Evolutionary conservation across 805 yeast species (phyloP).

Genomic region (Starmera pachycereana): DNA sequence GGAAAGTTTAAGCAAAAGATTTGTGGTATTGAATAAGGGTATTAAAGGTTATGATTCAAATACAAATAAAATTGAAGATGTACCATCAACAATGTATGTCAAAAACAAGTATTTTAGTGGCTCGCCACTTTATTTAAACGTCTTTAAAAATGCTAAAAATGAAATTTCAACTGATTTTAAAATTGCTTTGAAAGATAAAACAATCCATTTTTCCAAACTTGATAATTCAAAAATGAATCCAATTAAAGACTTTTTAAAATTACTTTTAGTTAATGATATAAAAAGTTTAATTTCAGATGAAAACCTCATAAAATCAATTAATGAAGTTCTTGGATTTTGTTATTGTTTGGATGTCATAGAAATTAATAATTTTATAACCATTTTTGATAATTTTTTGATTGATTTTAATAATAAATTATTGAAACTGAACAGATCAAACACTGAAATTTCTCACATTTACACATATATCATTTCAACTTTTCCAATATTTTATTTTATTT

Average conservation of each 20-base stretch:
- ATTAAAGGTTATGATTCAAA: too few relatives aligned
- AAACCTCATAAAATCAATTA: conserved; percentile 4
- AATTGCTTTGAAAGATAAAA: conserved; percentile 4
- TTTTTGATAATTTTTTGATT: conserved; percentile 12
- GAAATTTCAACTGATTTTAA: conserved; percentile 5
- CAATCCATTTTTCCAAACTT: conserved; percentile 1
- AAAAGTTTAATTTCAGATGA: conserved; percentile 1
- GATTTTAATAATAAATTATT: too few relatives aligned
- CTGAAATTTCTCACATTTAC: too few relatives aligned
- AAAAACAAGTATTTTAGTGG: too few relatives aligned
- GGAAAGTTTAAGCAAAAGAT: conserved; percentile 15
- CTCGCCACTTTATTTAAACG: too few relatives aligned
- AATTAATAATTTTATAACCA: conserved; percentile 7
- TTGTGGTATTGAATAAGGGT: conserved; percentile 4
- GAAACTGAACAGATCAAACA: conserved; percentile 3
- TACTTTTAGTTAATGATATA: conserved; percentile 1
- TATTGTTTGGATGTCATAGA: conserved; percentile 4
- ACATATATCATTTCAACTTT: conserved; percentile 9
- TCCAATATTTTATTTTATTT: conserved; percentile 10
- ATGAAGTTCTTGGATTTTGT: conserved; percentile 8
- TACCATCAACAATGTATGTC: too few relatives aligned
- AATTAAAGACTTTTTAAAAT: neutral
- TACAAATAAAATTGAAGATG: too few relatives aligned
- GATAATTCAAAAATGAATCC: conserved; percentile 1
- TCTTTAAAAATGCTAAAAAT: too few relatives aligned